Conservation (phyloP, 179 eudicot genomes). For the Spinacia oleracea region DNA sequence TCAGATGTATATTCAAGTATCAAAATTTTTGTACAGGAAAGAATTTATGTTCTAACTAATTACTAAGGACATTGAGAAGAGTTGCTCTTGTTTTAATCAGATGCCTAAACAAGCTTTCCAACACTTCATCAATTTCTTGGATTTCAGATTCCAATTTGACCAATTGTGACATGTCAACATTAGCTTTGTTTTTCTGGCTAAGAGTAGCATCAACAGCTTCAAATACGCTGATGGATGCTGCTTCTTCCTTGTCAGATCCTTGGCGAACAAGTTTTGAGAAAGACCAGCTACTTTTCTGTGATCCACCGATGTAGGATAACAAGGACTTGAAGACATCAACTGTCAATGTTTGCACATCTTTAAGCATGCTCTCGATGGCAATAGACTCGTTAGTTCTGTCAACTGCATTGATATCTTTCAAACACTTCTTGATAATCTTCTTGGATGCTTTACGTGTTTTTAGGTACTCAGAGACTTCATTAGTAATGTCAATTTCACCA, state of each 20-base stretch:
- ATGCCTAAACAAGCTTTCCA: conserved; percentile 35
- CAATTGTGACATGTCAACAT: conserved; percentile 15
- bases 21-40: conserved; percentile 3
- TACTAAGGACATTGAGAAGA: conserved; percentile 41
- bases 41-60: conserved; percentile 35
- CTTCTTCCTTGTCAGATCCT: not conserved
- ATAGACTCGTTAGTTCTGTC: conserved; percentile 8
- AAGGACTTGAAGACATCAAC: conserved; percentile 21
- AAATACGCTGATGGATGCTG: conserved; percentile 19
- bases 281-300: conserved; percentile 30
- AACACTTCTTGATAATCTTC: conserved; percentile 33
- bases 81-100: conserved; percentile 35
- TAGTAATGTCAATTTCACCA: conserved; percentile 26
- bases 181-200: conserved; percentile 23
- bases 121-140: conserved; percentile 30
- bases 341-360: conserved; percentile 31
- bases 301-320: conserved; percentile 23
- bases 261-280: conserved; percentile 14
- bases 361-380: conserved; percentile 21
- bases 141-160: conserved; percentile 26
- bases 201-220: conserved; percentile 28
- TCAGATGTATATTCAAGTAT: not conserved
- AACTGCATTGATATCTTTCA: conserved; percentile 25
- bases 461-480: conserved; percentile 24
- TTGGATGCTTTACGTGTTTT: conserved; percentile 25